Evolutionary conservation across 192 early-diverging fungal genomes (phyloP).

Genomic region (Backusella sp.): DNA sequence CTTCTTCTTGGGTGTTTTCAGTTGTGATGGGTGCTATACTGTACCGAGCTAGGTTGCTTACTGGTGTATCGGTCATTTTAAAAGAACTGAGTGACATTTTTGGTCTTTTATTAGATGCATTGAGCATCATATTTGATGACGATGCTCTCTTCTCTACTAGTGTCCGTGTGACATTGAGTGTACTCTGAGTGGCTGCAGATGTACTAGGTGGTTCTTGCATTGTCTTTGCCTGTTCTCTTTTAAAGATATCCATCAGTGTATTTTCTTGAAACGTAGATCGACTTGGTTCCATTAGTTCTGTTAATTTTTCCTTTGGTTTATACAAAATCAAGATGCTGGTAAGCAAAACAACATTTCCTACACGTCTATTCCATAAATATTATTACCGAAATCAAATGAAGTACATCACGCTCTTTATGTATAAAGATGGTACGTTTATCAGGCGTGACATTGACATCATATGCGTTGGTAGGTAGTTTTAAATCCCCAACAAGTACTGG

Average conservation of each 20-base stretch:
- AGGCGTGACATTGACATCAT: constrained; percentile 94
- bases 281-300: constrained; percentile 54
- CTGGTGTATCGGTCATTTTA: not conserved
- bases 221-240: not conserved
- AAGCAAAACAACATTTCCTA: no score
- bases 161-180: not conserved
- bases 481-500: constrained; percentile 79
- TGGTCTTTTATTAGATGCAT: not conserved
- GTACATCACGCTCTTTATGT: constrained; percentile 62
- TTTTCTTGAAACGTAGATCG: constrained; percentile 42
- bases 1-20: not conserved
- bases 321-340: not conserved
- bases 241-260: not conserved
- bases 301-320: constrained; percentile 40
- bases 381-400: constrained; percentile 54
- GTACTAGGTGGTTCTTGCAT: not conserved
- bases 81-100: not conserved
- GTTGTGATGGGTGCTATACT: not conserved
- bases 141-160: not conserved
- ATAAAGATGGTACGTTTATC: constrained; percentile 92
- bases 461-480: constrained; percentile 51
- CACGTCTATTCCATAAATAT: not conserved
- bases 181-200: not conserved
- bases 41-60: not conserved
- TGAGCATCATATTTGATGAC: not conserved